Conservation (phyloP, 1,284 basidiomycete genomes). For the Ustilago cynodontis region DNA sequence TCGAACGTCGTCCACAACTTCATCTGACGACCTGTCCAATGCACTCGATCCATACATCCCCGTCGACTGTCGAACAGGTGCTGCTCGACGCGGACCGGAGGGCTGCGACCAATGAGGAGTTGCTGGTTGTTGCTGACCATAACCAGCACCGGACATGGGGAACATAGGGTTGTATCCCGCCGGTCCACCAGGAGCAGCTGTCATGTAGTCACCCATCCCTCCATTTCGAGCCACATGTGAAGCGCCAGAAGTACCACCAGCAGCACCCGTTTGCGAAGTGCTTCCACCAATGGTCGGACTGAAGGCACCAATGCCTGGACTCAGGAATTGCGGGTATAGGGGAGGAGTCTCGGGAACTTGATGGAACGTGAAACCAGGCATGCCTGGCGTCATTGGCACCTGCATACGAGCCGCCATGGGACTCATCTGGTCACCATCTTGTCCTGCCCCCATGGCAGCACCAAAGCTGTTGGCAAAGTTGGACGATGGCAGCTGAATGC, state of each 20-base stretch:
- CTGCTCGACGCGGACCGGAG: conserved; percentile 25
- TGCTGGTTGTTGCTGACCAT: conserved; percentile 37
- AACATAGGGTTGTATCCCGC: conserved; percentile 55
- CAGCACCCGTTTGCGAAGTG: conserved; percentile 50
- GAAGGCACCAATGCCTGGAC: conserved; percentile 66
- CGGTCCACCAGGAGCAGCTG: conserved; percentile 47
- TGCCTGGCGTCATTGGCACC: conserved; percentile 70
- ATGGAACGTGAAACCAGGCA: conserved; percentile 71
- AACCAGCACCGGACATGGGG: conserved; percentile 4
- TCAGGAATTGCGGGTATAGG: conserved; percentile 69
- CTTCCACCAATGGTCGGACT: conserved; percentile 58
- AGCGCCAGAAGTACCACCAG: not conserved
- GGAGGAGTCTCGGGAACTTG: conserved; percentile 71
- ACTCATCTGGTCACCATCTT: conserved; percentile 29
- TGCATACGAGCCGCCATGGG: conserved; percentile 44
- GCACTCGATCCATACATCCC: not conserved
- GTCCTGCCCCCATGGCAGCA: not conserved
- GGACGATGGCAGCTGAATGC: conserved; percentile 59
- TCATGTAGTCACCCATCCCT: conserved; percentile 28
- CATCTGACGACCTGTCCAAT: conserved; percentile 10
- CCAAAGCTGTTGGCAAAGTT: conserved; percentile 40
- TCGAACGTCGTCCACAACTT: conserved; percentile 17
- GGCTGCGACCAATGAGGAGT: conserved; percentile 64
- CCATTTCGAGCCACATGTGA: conserved; percentile 7
- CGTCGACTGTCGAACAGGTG: conserved; percentile 13